phyloP scores from a whole-genome alignment of 768 basidiomycete genomes.

The Fomitopsis serialis region DNA sequence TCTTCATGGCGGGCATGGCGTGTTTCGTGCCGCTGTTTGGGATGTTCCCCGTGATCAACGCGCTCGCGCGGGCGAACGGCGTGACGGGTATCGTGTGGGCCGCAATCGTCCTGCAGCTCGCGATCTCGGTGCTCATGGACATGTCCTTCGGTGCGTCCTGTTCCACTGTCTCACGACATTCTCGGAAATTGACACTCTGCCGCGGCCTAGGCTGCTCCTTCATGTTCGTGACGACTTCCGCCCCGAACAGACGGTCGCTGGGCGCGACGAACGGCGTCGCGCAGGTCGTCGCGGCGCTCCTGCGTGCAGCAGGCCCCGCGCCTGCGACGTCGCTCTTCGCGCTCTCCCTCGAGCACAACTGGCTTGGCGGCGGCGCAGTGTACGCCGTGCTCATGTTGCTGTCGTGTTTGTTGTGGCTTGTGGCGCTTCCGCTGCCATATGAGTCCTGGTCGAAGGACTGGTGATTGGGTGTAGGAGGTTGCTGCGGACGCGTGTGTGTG shows the following conservation, averaged over 20 bases:
- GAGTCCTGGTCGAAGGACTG: constrained; percentile 13
- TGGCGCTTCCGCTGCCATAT: constrained; percentile 14
- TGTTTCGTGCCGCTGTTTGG: constrained; percentile 21
- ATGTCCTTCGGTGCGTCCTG: constrained; percentile 24
- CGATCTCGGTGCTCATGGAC: constrained; percentile 20
- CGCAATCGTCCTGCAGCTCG: constrained; percentile 20
- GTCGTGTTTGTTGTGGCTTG: constrained; percentile 11
- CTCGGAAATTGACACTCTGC: too few relatives aligned
- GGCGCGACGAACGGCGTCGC: constrained; percentile 51
- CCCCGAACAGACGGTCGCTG: constrained; percentile 30
- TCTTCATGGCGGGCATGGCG: constrained; percentile 22
- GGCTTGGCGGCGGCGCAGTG: constrained; percentile 42
- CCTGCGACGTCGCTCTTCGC: constrained; percentile 54
- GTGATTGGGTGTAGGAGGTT: too few relatives aligned
- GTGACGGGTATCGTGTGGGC: constrained; percentile 15
- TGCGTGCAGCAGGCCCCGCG: constrained; percentile 49
- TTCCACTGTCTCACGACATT: not conserved
- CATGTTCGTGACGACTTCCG: constrained; percentile 26
- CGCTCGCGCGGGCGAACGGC: constrained; percentile 14
- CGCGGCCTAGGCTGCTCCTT: constrained; percentile 23
- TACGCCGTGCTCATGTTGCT: constrained; percentile 21
- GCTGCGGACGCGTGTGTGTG: too few relatives aligned
- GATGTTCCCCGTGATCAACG: constrained; percentile 25
- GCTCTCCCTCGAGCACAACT: constrained; percentile 37
- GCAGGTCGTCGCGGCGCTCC: constrained; percentile 44